Conservation (phyloP, 2,329 filamentous ascomycete species). For the Chaetomiaceae sp. region DNA sequence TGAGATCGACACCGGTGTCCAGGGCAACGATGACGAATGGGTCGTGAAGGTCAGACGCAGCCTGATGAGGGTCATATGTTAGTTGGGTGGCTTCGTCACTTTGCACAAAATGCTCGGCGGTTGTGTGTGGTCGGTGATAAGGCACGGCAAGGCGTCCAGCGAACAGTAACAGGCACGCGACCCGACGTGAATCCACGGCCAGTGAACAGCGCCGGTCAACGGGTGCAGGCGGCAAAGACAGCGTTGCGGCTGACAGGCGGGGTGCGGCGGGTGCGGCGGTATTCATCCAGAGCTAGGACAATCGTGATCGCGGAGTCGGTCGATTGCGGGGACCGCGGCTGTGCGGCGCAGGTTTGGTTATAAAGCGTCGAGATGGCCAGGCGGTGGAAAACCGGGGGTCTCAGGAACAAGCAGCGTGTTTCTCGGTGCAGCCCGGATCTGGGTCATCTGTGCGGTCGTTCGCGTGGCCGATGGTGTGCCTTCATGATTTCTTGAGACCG, state of each 20-base stretch:
- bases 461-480: constrained; percentile 11
- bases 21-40: constrained; percentile 12
- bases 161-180: constrained; percentile 5
- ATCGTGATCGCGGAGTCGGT: constrained; percentile 9
- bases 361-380: constrained; percentile 13
- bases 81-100: constrained; percentile 23
- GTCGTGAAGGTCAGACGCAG: constrained; percentile 25
- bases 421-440: background rate
- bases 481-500: constrained; percentile 13
- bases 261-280: constrained; percentile 1
- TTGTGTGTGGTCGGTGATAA: constrained; percentile 12
- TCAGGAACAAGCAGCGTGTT: constrained; percentile 3
- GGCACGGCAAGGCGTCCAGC: constrained; percentile 7
- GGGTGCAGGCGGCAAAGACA: too few species aligned
- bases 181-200: background rate
- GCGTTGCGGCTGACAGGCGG: too few species aligned
- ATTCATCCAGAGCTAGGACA: constrained; percentile 12
- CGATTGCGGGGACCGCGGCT: constrained; percentile 13
- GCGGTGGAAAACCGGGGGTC: constrained; percentile 10
- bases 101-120: constrained; percentile 12
- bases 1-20: constrained; percentile 5
- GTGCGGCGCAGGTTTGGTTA: constrained; percentile 21
- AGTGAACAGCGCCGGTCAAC: background rate
- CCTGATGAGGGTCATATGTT: constrained; percentile 27
- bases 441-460: constrained; percentile 13